Evolutionary conservation across 164 flowering plant genomes (phyloP).

Genomic region (Saururus chinensis): DNA sequence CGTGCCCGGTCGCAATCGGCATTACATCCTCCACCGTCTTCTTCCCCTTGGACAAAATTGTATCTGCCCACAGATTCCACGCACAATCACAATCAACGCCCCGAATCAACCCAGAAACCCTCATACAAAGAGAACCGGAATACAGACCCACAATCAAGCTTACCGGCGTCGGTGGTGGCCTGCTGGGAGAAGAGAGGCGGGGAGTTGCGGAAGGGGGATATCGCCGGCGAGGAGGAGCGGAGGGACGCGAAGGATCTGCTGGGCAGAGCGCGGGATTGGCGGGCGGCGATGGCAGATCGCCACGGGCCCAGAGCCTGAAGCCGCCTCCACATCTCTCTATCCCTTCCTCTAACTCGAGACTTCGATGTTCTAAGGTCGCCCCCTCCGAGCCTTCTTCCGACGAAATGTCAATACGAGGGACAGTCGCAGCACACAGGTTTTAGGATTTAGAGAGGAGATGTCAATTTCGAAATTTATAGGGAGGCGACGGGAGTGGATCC

Average conservation of each 20-base stretch:
- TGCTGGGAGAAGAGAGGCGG: slow-evolving; percentile 17
- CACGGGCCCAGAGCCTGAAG: slow-evolving; percentile 37
- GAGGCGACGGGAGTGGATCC: too few relatives aligned
- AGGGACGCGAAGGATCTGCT: slow-evolving; percentile 8
- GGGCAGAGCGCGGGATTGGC: slow-evolving; percentile 5
- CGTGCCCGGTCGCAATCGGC: slow-evolving; percentile 97
- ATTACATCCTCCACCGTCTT: slow-evolving; percentile 75
- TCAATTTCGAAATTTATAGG: too few relatives aligned
- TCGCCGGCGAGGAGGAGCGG: slow-evolving; percentile 1
- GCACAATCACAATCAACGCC: too few relatives aligned
- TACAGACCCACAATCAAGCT: background rate
- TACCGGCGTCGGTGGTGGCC: slow-evolving; percentile 28
- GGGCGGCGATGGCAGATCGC: slow-evolving; percentile 19
- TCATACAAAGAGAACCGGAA: background rate
- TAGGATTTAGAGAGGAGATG: too few relatives aligned
- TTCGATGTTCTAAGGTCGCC: background rate
- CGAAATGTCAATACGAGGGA: too few relatives aligned
- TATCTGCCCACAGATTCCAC: slow-evolving; percentile 3
- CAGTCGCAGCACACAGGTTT: too few relatives aligned
- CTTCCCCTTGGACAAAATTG: slow-evolving; percentile 15
- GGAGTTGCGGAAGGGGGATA: slow-evolving; percentile 19
- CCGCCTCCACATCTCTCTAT: slow-evolving; percentile 53
- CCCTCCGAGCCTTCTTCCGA: background rate
- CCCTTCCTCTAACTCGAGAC: background rate
- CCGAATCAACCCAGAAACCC: background rate